Percentiles rank a stretch among this genome's conserved stretches.
Conservation (phyloP, 768 basidiomycete genomes). For the Kondoa malvinella region DNA sequence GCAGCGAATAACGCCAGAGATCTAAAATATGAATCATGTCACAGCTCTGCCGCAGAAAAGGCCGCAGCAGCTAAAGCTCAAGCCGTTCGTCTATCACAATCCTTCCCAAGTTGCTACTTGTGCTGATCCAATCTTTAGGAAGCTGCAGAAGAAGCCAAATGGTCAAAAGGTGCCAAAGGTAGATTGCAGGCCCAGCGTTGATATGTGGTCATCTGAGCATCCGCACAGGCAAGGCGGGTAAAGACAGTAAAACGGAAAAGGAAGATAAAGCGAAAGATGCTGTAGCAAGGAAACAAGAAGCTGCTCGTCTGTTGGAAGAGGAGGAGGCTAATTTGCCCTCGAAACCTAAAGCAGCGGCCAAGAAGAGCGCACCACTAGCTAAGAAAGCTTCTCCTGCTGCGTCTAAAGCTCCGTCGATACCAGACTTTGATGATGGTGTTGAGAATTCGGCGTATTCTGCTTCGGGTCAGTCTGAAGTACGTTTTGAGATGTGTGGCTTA, state of each 20-base stretch:
- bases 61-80: constrained; percentile 1
- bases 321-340: constrained; percentile 26
- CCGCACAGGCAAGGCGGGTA: constrained; percentile 12
- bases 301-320: constrained; percentile 25
- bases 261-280: constrained; percentile 20
- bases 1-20: neutral
- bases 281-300: constrained; percentile 22
- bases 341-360: constrained; percentile 23
- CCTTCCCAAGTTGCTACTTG: neutral
- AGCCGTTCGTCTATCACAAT: neutral
- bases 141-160: constrained; percentile 23
- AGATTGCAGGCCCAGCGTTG: constrained; percentile 3
- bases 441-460: constrained; percentile 16
- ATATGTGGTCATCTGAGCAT: neutral
- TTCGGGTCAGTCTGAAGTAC: constrained; percentile 16
- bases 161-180: constrained; percentile 22
- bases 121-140: constrained; percentile 9
- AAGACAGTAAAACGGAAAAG: constrained; percentile 11
- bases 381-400: constrained; percentile 21
- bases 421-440: constrained; percentile 21
- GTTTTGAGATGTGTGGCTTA: neutral
- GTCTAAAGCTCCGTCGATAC: constrained; percentile 27
- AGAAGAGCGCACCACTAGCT: neutral
- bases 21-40: neutral
- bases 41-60: neutral